A percentile compares a stretch with the other conserved stretches of the same genome.
phyloP scores from a whole-genome alignment of 2,329 filamentous ascomycete genomes.

The Fusarium mangiferae region DNA sequence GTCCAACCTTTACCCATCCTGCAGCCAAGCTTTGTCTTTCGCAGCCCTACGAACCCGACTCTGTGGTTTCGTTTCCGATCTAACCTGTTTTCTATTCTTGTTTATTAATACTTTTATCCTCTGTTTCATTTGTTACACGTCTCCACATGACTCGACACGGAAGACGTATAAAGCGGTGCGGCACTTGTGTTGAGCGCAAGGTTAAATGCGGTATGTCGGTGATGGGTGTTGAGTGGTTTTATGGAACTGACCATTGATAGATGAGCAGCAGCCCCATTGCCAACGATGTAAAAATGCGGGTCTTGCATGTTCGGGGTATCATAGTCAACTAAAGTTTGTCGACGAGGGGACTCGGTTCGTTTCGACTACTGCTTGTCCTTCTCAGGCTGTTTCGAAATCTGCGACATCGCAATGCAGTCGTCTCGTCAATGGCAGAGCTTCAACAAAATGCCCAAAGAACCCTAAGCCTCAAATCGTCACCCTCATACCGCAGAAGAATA shows the following conservation, averaged over 20 bases:
- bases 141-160: slow-evolving; percentile 23
- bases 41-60: slow-evolving; percentile 1
- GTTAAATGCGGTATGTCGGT: slow-evolving; percentile 24
- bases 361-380: not conserved
- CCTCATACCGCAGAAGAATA: not conserved
- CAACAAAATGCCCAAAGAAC: not conserved
- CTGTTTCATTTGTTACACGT: not conserved
- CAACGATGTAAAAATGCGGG: slow-evolving; percentile 24
- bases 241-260: not conserved
- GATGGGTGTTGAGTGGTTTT: not conserved
- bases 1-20: not conserved
- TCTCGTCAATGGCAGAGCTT: not conserved
- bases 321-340: slow-evolving; percentile 29
- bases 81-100: not conserved
- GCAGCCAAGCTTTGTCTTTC: slow-evolving; percentile 1
- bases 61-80: not conserved
- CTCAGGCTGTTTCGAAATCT: not conserved
- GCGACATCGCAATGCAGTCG: not conserved
- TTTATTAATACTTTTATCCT: not conserved
- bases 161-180: slow-evolving; percentile 29
- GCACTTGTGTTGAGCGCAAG: slow-evolving; percentile 30
- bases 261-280: slow-evolving; percentile 27
- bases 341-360: slow-evolving; percentile 19
- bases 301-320: slow-evolving; percentile 17
- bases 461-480: not conserved